Evolutionary conservation across 352 stramenopile species (phyloP).

Genomic region (Globisporangium cystogenes): DNA sequence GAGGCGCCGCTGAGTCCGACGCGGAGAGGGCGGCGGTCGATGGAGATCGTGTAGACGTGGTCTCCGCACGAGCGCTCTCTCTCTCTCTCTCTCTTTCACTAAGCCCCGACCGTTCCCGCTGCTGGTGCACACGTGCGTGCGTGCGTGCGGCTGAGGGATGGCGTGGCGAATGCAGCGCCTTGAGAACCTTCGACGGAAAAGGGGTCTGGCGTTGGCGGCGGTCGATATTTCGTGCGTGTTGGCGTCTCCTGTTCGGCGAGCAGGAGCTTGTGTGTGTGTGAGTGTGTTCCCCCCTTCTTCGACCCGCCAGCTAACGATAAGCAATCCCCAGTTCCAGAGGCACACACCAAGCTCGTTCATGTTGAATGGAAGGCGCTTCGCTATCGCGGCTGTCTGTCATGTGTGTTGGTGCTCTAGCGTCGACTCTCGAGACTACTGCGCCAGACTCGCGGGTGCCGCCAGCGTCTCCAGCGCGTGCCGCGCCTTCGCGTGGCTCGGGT

Average conservation of each 20-base stretch:
- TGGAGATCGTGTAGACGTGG: slow-evolving; percentile 42
- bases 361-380: neutral
- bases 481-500: slow-evolving; percentile 32
- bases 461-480: slow-evolving; percentile 14
- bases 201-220: slow-evolving; percentile 10
- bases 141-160: neutral
- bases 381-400: neutral
- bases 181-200: slow-evolving; percentile 16
- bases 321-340: slow-evolving; percentile 6
- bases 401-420: neutral
- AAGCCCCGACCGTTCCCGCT: neutral
- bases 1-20: slow-evolving; percentile 17
- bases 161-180: slow-evolving; percentile 1
- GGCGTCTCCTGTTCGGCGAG: slow-evolving; percentile 10
- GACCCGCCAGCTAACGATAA: slow-evolving; percentile 2
- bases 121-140: neutral
- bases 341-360: slow-evolving; percentile 1
- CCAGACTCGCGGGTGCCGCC: neutral
- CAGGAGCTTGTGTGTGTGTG: slow-evolving; percentile 10
- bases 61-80: neutral
- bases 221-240: slow-evolving; percentile 10
- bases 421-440: neutral
- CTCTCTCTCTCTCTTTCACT: neutral
- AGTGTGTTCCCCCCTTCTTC: slow-evolving; percentile 5
- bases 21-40: slow-evolving; percentile 15